These are phyloP conservation scores for Cynanchum wilfordii DNA, from an alignment of 257 asterid genomes.

Conservation along the genomic window DNA sequence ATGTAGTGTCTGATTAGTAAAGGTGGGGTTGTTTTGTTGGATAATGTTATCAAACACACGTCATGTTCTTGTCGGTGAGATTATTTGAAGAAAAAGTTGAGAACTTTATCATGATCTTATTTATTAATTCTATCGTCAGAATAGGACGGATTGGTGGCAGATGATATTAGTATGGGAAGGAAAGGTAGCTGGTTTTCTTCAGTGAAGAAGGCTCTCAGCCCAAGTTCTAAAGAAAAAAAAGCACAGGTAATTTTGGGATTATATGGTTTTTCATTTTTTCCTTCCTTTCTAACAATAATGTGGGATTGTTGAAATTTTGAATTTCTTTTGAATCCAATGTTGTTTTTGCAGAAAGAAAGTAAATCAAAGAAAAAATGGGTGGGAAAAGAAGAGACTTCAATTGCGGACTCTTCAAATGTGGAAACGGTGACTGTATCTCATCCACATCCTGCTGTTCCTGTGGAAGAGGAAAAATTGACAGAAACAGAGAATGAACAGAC, in stretches of 20 bases:
- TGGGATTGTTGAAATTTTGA: constrained; percentile 1
- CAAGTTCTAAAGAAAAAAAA: constrained; percentile 53
- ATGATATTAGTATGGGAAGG: constrained; percentile 64
- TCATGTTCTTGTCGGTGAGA: background rate
- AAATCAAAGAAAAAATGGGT: constrained; percentile 40
- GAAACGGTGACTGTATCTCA: constrained; percentile 42
- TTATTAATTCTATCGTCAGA: constrained; percentile 17
- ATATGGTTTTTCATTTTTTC: background rate
- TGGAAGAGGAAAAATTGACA: constrained; percentile 48
- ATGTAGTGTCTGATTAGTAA: background rate
- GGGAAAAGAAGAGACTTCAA: constrained; percentile 47
- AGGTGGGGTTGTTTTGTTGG: background rate
- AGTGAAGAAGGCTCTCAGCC: constrained; percentile 81
- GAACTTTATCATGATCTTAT: constrained; percentile 15
- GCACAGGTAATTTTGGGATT: constrained; percentile 36
- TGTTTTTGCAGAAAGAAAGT: constrained; percentile 43
- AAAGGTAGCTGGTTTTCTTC: constrained; percentile 91
- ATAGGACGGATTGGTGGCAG: constrained; percentile 38
- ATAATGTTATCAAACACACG: background rate
- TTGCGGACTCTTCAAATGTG: constrained; percentile 27
- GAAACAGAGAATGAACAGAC: constrained; percentile 63
- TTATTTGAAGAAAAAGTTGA: constrained; percentile 1
- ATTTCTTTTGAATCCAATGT: background rate
- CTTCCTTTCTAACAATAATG: background rate
- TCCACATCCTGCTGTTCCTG: constrained; percentile 41